These are phyloP conservation scores for Phytophthora sp. DNA, from an alignment of 352 stramenopile species.

Conservation along the genomic window DNA sequence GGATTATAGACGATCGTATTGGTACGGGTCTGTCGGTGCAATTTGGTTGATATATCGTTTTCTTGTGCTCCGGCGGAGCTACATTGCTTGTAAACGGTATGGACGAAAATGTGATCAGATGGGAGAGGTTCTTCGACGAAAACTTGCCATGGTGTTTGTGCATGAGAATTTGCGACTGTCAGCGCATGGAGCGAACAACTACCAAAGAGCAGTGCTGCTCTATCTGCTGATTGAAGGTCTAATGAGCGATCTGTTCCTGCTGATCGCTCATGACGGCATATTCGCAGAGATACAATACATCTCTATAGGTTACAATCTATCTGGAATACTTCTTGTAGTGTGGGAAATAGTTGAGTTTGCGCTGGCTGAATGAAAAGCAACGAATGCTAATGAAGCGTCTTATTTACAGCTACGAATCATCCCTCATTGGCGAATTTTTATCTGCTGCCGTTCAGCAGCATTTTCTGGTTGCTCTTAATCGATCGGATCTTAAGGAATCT, in stretches of 20 bases:
- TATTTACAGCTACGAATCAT: conserved; percentile 26
- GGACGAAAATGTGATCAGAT: background rate
- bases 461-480: conserved; percentile 16
- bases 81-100: conserved; percentile 8
- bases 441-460: conserved; percentile 13
- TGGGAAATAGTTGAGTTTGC: conserved; percentile 29
- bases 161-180: conserved; percentile 15
- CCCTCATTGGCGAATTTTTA: conserved; percentile 20
- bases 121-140: background rate
- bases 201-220: conserved; percentile 12
- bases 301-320: conserved; percentile 33
- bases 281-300: conserved; percentile 20
- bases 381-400: conserved; percentile 17
- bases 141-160: conserved; percentile 13
- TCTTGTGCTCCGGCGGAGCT: conserved; percentile 3
- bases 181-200: conserved; percentile 13
- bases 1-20: conserved; percentile 13
- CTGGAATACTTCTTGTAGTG: conserved; percentile 19
- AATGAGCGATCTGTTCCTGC: conserved; percentile 32
- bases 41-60: conserved; percentile 8
- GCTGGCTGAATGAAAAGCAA: conserved; percentile 1
- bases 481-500: conserved; percentile 19
- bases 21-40: background rate
- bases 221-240: conserved; percentile 31
- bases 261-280: conserved; percentile 23